These are phyloP conservation scores for Leishmania arabica DNA, from an alignment of 208 protist species.

Conservation along the genomic window DNA sequence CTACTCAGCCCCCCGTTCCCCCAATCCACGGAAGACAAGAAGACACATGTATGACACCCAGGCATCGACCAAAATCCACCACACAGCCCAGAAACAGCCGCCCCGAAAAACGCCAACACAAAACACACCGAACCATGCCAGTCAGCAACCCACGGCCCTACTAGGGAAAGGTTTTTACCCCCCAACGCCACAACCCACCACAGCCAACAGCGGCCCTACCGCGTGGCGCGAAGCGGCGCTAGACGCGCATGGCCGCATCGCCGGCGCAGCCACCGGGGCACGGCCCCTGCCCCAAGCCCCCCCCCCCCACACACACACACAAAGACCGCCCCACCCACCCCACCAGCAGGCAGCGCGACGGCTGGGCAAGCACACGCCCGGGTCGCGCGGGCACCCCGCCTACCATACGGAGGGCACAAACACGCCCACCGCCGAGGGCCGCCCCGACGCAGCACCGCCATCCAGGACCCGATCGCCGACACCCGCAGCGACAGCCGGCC, in stretches of 20 bases:
- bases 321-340: too few species aligned
- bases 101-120: too few species aligned
- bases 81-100: too few species aligned
- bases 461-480: not conserved
- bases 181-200: too few species aligned
- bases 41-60: not conserved
- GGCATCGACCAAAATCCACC: too few species aligned
- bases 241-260: not conserved
- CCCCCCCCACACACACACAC: not conserved
- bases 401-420: not conserved
- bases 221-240: not conserved
- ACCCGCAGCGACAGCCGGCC: not conserved
- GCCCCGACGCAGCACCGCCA: not conserved
- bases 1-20: too few species aligned
- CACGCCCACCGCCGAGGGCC: too few species aligned
- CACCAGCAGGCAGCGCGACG: too few species aligned
- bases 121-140: too few species aligned
- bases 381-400: too few species aligned
- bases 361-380: not conserved
- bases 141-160: too few species aligned
- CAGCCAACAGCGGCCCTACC: not conserved
- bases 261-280: not conserved
- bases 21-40: not conserved
- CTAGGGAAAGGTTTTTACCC: too few species aligned
- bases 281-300: not conserved